Evolutionary conservation across 169 alveolate genomes (phyloP), one percentile per base, ranked within the genome.

Genomic region (Babesia ovata): DNA sequence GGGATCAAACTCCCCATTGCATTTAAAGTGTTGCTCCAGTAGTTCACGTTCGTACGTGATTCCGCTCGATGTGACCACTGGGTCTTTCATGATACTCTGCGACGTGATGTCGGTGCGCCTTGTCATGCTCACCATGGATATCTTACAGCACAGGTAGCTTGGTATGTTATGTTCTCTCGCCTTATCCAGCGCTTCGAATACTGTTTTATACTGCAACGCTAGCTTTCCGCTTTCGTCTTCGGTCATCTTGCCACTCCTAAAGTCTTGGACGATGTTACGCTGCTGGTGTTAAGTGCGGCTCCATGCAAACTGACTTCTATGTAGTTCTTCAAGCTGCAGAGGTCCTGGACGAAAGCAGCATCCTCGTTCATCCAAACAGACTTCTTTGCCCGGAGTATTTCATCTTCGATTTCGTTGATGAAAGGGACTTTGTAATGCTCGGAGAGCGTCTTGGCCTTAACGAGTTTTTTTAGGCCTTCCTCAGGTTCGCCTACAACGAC

Each of bases 11-110:
- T 88, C 85, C 2, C 96, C 96, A 65, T 92, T 92, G 66, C 74
- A 88, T 70, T 84, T 70, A 12, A 92, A 69, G 63, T 92, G 96
- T 59, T 86, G 92, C 66, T 87, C 91, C 59, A 92, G 63, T 56
- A 92, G 83, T 60, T 78, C 74, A 39, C 91, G 74, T 66, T 92
- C 96, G 75, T 92, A 92, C 0, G 96, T 92, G 75, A 88, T 79
- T 33, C 96, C 96, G 73, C 96, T 92, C 36, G 94, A 92, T 8
- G 96, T 76, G 16, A 92, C 81, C 12, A 92, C 96, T 8, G 96
- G 96, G 50, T 92, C 96, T 63, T 86, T 89, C 96, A 92, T 92
- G 63, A 92, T 45, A 33, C 93, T 89, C 96, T 88, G 77, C 46
- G 53, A 46, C 10, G 39, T 28, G 19, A 10, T 45, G 44, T 36